Evolutionary conservation across 176 grass and related monocot genomes (phyloP), one percentile per base, ranked within the genome.

Genomic region (Triticum timopheevii): DNA sequence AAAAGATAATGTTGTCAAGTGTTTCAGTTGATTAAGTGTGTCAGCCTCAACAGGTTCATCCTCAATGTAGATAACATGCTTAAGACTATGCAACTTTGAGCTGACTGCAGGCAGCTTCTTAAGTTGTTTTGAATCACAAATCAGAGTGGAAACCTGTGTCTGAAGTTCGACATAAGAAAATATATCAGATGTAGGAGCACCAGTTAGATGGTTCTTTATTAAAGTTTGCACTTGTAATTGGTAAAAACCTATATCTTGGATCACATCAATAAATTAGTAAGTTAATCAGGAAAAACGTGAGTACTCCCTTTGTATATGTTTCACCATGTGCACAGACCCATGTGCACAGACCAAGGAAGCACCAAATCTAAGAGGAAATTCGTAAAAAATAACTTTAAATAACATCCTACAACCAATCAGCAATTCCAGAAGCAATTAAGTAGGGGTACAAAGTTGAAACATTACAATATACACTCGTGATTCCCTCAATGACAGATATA

Each of bases 71-170:
- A 98, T 93, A 68, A 95, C 62, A 92, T 86, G 84, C 62, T 38
- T 90, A 85, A 98, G 27, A 85, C 82, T 90, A 36, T 88, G 74
- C 47, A 98, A 85, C 65, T 84, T 88, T 59, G 80, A 85, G 34
- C 85, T 93, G 89, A 98, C 90, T 81, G 90, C 89, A 84, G 88
- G 77, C 78, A 98, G 78, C 73, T 93, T 93, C 83, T 95, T 98
- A 62, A 98, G 89, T 90, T 98, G 93, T 84, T 98, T 98, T 20
- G 86, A 84, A 83, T 93, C 95, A 81, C 95, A 98, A 36, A 98
- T 93, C 24, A 95, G 70, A 79, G 93, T 98, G 65, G 91, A 93
- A 52, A 90, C 91, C 83, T 98, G 87, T 65, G 95, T 98, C 95
- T 98, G 89, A 81, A 91, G 84, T 81, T 87, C 78, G 86, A 88